Conservation (phyloP, 495 filamentous ascomycete species). For the Friedmanniomyces simplex region DNA sequence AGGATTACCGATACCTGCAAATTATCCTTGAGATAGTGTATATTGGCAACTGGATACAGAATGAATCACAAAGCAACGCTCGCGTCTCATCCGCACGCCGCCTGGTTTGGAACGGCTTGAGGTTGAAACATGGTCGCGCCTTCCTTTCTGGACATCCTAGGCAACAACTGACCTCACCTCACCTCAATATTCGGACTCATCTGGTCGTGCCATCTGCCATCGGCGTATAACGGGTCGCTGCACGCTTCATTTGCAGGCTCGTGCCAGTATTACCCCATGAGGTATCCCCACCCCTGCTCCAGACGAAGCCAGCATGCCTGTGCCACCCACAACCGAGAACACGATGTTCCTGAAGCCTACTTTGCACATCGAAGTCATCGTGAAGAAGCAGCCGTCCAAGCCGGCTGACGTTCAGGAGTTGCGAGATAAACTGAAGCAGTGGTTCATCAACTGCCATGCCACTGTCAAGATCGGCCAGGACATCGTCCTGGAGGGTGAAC, state of each 20-base stretch:
- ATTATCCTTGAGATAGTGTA: neutral
- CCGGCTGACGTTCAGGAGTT: neutral
- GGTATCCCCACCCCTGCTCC: neutral
- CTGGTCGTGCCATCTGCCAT: too few species aligned
- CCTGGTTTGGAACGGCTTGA: too few species aligned
- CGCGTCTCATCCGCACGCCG: too few species aligned
- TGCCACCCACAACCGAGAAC: neutral
- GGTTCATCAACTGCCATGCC: constrained; percentile 12
- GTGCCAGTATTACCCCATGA: neutral
- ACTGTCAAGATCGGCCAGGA: constrained; percentile 18
- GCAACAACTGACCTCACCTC: too few species aligned
- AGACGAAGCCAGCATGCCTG: neutral
- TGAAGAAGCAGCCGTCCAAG: neutral
- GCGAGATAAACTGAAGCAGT: constrained; percentile 16
- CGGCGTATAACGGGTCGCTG: too few species aligned
- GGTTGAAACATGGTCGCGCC: too few species aligned
- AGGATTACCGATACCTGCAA: neutral
- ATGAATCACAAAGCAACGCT: too few species aligned
- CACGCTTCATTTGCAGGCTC: too few species aligned
- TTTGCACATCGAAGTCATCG: constrained; percentile 20
- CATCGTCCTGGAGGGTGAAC: constrained; percentile 5
- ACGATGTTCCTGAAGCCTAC: constrained; percentile 3
- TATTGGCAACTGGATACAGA: too few species aligned
- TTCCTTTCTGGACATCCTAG: too few species aligned
- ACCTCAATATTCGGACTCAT: too few species aligned